Percentiles rank a stretch among this genome's conserved stretches.
Evolutionary conservation across 441 rosid species (phyloP).

Genomic region (Populus hybrid): DNA sequence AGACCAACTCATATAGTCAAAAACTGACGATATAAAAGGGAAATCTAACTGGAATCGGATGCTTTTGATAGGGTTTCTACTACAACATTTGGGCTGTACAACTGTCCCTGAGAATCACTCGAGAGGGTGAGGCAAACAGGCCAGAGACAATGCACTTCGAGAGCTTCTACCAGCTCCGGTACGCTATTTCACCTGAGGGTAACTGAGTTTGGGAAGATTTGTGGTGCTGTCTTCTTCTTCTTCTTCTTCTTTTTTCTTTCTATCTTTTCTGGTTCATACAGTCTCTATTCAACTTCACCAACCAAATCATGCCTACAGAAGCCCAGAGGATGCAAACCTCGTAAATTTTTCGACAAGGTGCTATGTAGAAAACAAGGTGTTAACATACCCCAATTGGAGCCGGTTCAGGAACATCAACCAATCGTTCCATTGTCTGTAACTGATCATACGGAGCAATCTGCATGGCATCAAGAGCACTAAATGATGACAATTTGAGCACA

Average conservation of each 20-base stretch:
- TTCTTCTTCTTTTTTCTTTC: too few relatives aligned
- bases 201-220: not conserved
- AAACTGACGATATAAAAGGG: too few relatives aligned
- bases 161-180: not conserved
- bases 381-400: slow-evolving; percentile 22
- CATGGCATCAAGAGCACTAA: not conserved
- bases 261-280: not conserved
- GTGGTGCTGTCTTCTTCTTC: not conserved
- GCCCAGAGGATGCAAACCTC: not conserved
- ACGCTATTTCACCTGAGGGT: not conserved
- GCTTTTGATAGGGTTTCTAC: not conserved
- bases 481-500: not conserved
- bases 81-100: not conserved
- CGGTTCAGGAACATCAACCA: slow-evolving; percentile 54
- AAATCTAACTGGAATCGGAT: not conserved
- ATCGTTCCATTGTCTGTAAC: slow-evolving; percentile 64
- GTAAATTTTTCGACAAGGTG: slow-evolving; percentile 2
- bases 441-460: slow-evolving; percentile 94
- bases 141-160: not conserved
- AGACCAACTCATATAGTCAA: not conserved
- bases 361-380: not conserved
- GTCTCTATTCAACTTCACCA: not conserved
- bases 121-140: not conserved
- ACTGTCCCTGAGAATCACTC: not conserved
- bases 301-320: slow-evolving; percentile 11